Conservation (phyloP, 257 asterid genomes). For the Primulina huaijiensis region DNA sequence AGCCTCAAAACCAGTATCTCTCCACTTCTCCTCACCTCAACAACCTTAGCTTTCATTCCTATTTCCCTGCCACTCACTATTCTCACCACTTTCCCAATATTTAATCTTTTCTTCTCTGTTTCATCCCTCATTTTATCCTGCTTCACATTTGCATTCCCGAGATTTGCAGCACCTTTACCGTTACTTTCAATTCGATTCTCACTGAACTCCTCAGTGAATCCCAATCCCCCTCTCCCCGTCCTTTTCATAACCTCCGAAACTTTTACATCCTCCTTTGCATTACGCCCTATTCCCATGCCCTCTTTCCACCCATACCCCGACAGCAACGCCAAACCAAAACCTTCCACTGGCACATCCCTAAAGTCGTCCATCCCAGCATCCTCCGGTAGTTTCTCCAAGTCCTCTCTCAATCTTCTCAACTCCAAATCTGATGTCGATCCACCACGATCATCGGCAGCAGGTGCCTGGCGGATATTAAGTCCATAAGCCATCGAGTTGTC, state of each 20-base stretch:
- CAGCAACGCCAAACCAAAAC: conserved; percentile 60
- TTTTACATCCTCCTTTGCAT: conserved; percentile 64
- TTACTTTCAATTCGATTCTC: conserved; percentile 20
- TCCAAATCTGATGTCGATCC: conserved; percentile 40
- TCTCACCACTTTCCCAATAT: conserved; percentile 60
- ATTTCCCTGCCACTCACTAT: conserved; percentile 58
- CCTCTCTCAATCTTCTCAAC: conserved; percentile 55
- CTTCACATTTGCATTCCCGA: conserved; percentile 18
- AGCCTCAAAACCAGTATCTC: conserved; percentile 49
- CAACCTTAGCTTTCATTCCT: conserved; percentile 62
- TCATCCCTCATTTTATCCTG: conserved; percentile 23
- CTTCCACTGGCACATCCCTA: conserved; percentile 74
- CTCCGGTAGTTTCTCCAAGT: conserved; percentile 58
- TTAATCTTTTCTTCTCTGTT: conserved; percentile 32
- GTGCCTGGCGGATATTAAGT: conserved; percentile 54
- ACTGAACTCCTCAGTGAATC: conserved; percentile 43
- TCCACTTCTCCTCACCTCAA: conserved; percentile 51
- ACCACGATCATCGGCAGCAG: conserved; percentile 6
- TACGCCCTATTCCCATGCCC: conserved; percentile 74
- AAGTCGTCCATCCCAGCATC: conserved; percentile 52
- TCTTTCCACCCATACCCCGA: conserved; percentile 84
- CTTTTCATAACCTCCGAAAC: conserved; percentile 45
- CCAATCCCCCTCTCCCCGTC: conserved; percentile 77
- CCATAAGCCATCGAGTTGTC: conserved; percentile 52
- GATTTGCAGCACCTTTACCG: conserved; percentile 27